Percentiles rank a stretch among this genome's conserved stretches.
phyloP scores from a whole-genome alignment of 108 stramenopile species.

The Skeletonema menzelii region DNA sequence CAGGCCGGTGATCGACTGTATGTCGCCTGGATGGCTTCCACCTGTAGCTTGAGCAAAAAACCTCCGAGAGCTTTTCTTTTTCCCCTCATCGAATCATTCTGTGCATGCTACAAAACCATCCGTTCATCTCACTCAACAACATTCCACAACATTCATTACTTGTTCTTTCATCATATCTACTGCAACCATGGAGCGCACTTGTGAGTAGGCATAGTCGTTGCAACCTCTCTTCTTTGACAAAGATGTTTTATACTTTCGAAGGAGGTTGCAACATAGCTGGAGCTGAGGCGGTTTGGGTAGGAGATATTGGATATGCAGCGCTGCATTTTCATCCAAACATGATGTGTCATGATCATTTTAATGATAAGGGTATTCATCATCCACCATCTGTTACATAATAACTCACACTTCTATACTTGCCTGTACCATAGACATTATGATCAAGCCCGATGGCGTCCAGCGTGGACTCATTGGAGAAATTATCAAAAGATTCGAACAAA shows the following conservation, averaged over 20 bases:
- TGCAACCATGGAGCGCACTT: constrained; percentile 51
- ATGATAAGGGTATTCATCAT: background rate
- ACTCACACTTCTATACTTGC: background rate
- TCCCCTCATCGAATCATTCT: no score
- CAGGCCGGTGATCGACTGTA: no score
- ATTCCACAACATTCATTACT: background rate
- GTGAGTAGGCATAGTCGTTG: constrained; percentile 9
- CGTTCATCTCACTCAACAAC: background rate
- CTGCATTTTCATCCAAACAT: background rate
- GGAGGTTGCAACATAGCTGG: background rate
- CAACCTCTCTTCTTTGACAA: no score
- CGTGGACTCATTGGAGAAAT: constrained; percentile 97
- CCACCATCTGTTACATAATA: background rate
- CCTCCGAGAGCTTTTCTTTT: no score
- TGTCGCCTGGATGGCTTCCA: no score
- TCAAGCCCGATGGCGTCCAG: constrained; percentile 99
- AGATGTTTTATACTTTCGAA: background rate
- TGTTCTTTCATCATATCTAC: background rate
- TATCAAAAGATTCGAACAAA: constrained; percentile 95
- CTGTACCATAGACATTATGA: constrained; percentile 55
- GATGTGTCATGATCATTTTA: background rate
- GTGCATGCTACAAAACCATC: no score
- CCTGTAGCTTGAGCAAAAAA: no score
- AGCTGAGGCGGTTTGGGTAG: background rate
- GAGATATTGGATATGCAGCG: background rate